phyloP scores from a whole-genome alignment of 2,329 filamentous ascomycete genomes.

The Clarireedia hainanense region DNA sequence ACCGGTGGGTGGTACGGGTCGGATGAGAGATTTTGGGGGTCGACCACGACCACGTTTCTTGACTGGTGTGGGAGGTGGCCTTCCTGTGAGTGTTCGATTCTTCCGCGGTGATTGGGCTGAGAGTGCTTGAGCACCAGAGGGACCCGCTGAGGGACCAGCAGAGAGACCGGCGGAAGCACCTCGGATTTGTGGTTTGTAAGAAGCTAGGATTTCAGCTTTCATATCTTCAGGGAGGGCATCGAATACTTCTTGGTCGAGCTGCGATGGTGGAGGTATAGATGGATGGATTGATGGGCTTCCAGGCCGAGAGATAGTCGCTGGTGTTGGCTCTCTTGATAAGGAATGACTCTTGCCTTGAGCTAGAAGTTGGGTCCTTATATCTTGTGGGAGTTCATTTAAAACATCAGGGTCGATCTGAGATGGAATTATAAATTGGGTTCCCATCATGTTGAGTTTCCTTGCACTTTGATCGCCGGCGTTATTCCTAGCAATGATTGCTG shows the following conservation, averaged over 20 bases:
- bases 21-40: conserved; percentile 32
- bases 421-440: conserved; percentile 89
- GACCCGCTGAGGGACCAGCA: conserved; percentile 16
- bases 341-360: conserved; percentile 39
- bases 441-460: conserved; percentile 67
- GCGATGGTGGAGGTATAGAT: conserved; percentile 44
- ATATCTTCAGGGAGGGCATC: conserved; percentile 78
- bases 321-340: conserved; percentile 24
- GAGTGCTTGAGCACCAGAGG: conserved; percentile 25
- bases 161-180: conserved; percentile 5
- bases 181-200: conserved; percentile 42
- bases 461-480: conserved; percentile 42
- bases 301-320: conserved; percentile 27
- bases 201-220: conserved; percentile 71
- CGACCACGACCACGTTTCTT: conserved; percentile 48
- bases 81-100: conserved; percentile 33
- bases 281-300: conserved; percentile 15
- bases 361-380: conserved; percentile 72
- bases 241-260: conserved; percentile 80
- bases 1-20: background rate
- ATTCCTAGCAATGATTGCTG: conserved; percentile 42
- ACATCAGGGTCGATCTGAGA: conserved; percentile 75
- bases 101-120: conserved; percentile 46
- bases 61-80: conserved; percentile 41
- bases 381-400: conserved; percentile 71